Evolutionary conservation across 2,329 filamentous ascomycete genomes (phyloP), one percentile per base, ranked within the genome.

Genomic region (Monilinia aucupariae): DNA sequence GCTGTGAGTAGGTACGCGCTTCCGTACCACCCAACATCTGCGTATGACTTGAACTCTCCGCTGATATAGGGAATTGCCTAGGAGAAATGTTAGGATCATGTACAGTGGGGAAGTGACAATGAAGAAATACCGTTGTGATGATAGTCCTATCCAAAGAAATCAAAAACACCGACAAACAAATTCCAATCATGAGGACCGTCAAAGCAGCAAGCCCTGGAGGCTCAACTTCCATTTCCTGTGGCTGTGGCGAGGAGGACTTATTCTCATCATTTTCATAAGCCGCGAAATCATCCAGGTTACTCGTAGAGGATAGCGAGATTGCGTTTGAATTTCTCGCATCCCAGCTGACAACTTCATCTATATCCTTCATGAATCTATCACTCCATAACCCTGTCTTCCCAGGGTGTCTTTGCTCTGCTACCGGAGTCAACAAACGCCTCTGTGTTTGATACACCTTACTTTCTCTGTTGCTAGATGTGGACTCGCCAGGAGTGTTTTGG

Each of bases 1-100:
- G 75, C 63, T 75, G 74, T 62, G 34, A 67, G 63, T 59, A 68
- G 62, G 65, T 82, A 83, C 9, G 80, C 78, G 30, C 76, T 77
- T 20, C 81, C 81, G 41, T 84, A 78, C 81, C 81, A 84, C 10
- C 53, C 53, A 3, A 45, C 10, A 43, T 55, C 53, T 22, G 53
- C 39, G 39, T 45, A 55, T 17, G 53, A 55, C 27, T 20, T 25
- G 4, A 55, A 55, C 20, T 55, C 53, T 45, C 39, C 39, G 20
- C 53, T 55, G 3, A 55, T 55, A 22, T 55, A 55, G 3, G 7
- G 77, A 79, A 66, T 82, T 82, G 25, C 79, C 80, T 9, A n/a
- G 27, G 20, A 45, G 10, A 0, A 9, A 68, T 71, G 0, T 76
- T 71, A 13, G 78, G 79, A 32, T 79, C 70, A 65, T 77, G 72